Percentiles rank a stretch among this genome's conserved stretches.
These are phyloP conservation scores for Plantago lanceolata DNA, from an alignment of 305 asterid genomes.

Conservation along the genomic window DNA sequence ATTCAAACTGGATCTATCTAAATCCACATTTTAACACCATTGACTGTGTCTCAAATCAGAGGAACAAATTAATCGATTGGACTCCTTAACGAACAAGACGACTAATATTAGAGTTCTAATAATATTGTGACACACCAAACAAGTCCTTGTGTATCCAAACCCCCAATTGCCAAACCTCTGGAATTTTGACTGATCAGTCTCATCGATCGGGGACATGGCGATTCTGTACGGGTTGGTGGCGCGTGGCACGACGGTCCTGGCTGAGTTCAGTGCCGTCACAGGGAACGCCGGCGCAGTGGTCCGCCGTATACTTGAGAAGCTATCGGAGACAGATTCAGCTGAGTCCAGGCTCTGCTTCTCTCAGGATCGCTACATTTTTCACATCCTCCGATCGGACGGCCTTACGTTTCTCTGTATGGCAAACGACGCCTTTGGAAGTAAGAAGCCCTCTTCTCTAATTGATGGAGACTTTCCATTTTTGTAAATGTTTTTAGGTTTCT, in stretches of 20 bases:
- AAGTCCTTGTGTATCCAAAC: neutral
- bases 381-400: conserved; percentile 80
- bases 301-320: conserved; percentile 83
- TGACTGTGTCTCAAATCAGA: too few relatives aligned
- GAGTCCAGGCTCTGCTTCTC: conserved; percentile 90
- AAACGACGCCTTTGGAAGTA: conserved; percentile 85
- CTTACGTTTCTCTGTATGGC: conserved; percentile 94
- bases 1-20: too few relatives aligned
- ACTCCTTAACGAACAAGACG: too few relatives aligned
- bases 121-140: neutral
- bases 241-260: conserved; percentile 81
- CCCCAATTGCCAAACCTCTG: neutral
- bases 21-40: too few relatives aligned
- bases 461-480: conserved; percentile 21
- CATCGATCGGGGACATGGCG: conserved; percentile 46
- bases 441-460: conserved; percentile 17
- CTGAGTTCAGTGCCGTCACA: conserved; percentile 94
- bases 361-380: conserved; percentile 91
- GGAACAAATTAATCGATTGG: too few relatives aligned
- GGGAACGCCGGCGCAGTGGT: conserved; percentile 90
- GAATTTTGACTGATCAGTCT: neutral
- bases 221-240: conserved; percentile 84
- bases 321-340: conserved; percentile 48
- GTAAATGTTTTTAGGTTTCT: neutral
- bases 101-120: too few relatives aligned